Base-by-base conservation (phyloP, 805 yeast genomes). In the Ogataea paraovalis region DNA sequence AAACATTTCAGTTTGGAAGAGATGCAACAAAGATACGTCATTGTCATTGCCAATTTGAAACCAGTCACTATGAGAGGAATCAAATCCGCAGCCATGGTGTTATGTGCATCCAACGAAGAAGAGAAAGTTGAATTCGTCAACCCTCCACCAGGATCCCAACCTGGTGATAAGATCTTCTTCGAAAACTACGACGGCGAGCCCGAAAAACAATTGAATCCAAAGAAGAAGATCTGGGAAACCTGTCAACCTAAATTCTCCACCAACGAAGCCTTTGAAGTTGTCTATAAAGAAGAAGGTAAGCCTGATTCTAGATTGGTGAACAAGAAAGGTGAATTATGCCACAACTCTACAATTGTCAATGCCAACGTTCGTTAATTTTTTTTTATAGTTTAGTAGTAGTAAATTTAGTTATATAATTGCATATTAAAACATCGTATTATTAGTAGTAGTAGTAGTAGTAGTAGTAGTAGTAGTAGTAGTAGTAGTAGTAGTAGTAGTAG, bases 61-160 rank as follows among this genome's bases (percentile, higher is more conserved):
- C 99, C 99, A 18, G 99, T 91, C 38, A 84, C 83, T 62, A 94
- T 94, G 99, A 85, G 99, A 73, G 98, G 99, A 56, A 82, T 94
- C 64, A 89, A 89, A 68, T 90, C 97, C 9, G 73, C 82, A 44
- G 99, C 96, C 44, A 94, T 94, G 99, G 98, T 94, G 42, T 77
- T 94, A 58, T 94, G 99, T 76, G 92, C 90, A 22, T 89, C 97
- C 36, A 59, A 70, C 46, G 70, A 70, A 49, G 79, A 73, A 25
- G 83, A 75, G 45, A 87, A 78, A 43, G 97, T 94, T 49, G 98
- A 94, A 71, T 90, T 94, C 61, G 91, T 92, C 56, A 85, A 86
- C 67, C 98, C 98, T 49, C 99, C 99, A 57, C 81, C 79, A 32
- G 96, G 90, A 16, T 81, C 96, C 39, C 79, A 88, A 72, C 83